Base-by-base conservation (phyloP, 2,329 filamentous ascomycete genomes). In the Calonectria montana region DNA sequence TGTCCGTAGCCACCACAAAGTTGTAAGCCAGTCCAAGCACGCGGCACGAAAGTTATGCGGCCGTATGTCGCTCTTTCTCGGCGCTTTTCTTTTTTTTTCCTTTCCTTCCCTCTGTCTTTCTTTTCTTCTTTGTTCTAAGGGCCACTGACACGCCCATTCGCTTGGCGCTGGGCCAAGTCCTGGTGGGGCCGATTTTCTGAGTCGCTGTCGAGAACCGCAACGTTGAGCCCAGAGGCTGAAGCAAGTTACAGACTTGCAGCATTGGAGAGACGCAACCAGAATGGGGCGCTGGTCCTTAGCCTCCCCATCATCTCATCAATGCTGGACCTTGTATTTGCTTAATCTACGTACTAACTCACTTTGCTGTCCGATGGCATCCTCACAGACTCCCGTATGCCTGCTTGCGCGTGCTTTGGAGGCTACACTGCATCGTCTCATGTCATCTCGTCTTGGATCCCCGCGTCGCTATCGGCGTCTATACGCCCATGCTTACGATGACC, bases 151-250 rank as follows among this genome's bases (percentile, higher is more conserved):
- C 39, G 21, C 8, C 29, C 16, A 62, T 41, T 61, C 23, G 25
- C 21, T 62, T 29, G 57, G 27, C 57, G 23, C 37, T 25, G 47
- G 63, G 27, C 50, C 64, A 27, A 62, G 23, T 39, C 9, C 13
- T 39, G 23, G 69, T 59, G 69, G 69, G 69, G 64, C 69, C 64
- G 57, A 71, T 55, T 50, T 55, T 61, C 43, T 31, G 57, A 21
- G 53, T 25, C 18, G 35, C 65, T 55, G 65, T 47, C 63, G 72
- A 66, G 62, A 73, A 77, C 76, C 75, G 69, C 70, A 78, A 72
- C 69, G 53, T 70, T 73, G 68, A 65, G 74, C 70, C 70, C 70
- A 66, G 68, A 73, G 47, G 69, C 69, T 70, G 64, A 70, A 67
- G 69, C 63, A 67, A 45, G 48, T 70, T 65, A 65, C 63, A 55